Evolutionary conservation across 2,329 filamentous ascomycete genomes (phyloP).

Genomic region (Dothideomycetidae sp.): DNA sequence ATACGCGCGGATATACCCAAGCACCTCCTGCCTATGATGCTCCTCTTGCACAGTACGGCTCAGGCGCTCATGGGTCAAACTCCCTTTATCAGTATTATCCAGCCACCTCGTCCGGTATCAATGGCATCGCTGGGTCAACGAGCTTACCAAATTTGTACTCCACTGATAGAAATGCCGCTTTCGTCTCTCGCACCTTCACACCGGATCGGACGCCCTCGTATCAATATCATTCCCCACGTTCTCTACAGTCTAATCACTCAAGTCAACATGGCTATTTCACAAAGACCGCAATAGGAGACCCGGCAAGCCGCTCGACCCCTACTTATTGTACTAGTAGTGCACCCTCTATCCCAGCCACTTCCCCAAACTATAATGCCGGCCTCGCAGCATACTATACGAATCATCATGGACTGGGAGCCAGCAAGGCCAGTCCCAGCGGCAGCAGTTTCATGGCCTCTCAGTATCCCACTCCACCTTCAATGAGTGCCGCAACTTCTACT

Average conservation of each 20-base stretch:
- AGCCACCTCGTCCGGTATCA: too few species aligned
- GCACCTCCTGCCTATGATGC: too few species aligned
- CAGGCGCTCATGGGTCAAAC: too few species aligned
- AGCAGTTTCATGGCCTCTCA: background rate
- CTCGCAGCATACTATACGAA: background rate
- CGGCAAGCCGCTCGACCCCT: background rate
- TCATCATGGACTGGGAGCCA: background rate
- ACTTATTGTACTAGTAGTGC: background rate
- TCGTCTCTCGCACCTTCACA: too few species aligned
- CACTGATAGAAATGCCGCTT: too few species aligned
- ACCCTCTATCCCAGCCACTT: background rate
- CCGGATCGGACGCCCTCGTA: background rate
- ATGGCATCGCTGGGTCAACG: too few species aligned
- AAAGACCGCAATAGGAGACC: background rate
- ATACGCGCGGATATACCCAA: too few species aligned
- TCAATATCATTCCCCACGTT: background rate
- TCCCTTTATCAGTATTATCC: too few species aligned
- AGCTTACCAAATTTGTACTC: too few species aligned
- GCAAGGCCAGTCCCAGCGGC: constrained; percentile 5
- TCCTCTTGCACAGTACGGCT: too few species aligned
- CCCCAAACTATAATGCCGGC: constrained; percentile 15
- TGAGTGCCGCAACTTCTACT: constrained; percentile 33
- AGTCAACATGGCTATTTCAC: background rate
- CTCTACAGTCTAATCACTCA: too few species aligned
- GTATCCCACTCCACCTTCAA: constrained; percentile 23